Evolutionary conservation across 2,329 filamentous ascomycete genomes (phyloP).

Genomic region (Zymoseptoria tritici): DNA sequence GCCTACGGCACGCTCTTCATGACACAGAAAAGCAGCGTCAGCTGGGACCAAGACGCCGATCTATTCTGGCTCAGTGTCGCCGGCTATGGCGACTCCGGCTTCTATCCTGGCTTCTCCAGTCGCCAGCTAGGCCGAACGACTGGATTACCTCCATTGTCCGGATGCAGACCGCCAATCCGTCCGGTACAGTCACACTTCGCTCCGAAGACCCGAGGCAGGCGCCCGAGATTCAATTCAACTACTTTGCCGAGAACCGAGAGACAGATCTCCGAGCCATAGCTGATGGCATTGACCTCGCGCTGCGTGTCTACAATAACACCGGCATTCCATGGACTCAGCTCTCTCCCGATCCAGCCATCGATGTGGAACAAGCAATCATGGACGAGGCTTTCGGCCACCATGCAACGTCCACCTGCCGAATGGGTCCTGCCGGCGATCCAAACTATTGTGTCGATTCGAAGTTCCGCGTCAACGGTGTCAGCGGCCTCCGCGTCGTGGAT

Average conservation of each 20-base stretch:
- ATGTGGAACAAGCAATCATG: conserved; percentile 41
- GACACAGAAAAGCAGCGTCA: neutral
- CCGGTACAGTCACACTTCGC: conserved; percentile 53
- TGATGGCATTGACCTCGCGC: conserved; percentile 37
- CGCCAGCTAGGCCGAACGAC: neutral
- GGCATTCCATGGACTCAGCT: conserved; percentile 34
- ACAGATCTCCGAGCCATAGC: conserved; percentile 19
- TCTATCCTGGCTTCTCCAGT: neutral
- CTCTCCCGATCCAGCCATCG: conserved; percentile 29
- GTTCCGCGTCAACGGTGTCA: conserved; percentile 50
- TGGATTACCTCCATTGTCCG: neutral
- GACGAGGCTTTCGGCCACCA: conserved; percentile 43
- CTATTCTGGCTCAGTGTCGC: neutral
- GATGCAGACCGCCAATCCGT: conserved; percentile 37
- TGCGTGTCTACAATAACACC: conserved; percentile 8
- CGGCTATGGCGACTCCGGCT: neutral
- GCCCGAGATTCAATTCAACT: conserved; percentile 58
- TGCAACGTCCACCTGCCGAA: neutral
- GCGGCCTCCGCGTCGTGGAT: conserved; percentile 53
- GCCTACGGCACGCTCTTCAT: neutral
- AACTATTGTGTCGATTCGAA: conserved; percentile 41
- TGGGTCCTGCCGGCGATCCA: neutral
- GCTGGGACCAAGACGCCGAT: neutral
- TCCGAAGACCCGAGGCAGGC: conserved; percentile 56
- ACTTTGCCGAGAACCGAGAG: conserved; percentile 42